These are phyloP conservation scores for Seminavis robusta DNA, from an alignment of 108 stramenopile genomes.

Conservation along the genomic window DNA sequence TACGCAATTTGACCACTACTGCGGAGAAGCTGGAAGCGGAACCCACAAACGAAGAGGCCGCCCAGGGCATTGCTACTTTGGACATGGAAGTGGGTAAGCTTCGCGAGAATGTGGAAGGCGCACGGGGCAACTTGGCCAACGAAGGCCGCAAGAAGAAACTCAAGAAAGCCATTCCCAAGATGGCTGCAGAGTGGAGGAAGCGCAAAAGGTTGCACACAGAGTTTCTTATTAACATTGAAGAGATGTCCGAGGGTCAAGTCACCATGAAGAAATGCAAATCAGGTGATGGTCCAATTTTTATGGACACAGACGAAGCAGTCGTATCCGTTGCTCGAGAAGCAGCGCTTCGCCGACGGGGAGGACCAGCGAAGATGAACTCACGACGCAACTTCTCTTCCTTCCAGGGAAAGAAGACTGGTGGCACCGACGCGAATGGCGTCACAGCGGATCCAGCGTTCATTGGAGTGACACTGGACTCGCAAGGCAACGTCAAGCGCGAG, in stretches of 20 bases:
- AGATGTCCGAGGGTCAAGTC: constrained; percentile 57
- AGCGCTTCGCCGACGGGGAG: no score
- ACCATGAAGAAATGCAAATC: constrained; percentile 56
- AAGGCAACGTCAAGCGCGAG: no score
- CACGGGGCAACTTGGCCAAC: constrained; percentile 47
- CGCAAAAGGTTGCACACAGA: constrained; percentile 55
- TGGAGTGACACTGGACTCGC: no score
- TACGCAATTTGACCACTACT: constrained; percentile 24
- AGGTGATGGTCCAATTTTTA: constrained; percentile 72
- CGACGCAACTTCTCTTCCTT: no score
- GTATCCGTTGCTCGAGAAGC: no score
- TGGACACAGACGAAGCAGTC: constrained; percentile 67
- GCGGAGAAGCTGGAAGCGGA: constrained; percentile 54
- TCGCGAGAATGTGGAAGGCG: constrained; percentile 40
- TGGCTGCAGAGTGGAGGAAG: constrained; percentile 68
- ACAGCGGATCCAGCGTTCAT: no score
- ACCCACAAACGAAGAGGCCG: constrained; percentile 71
- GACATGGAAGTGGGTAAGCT: constrained; percentile 36
- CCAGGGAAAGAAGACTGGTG: no score
- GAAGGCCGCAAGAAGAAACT: constrained; percentile 58
- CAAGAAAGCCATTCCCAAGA: constrained; percentile 44
- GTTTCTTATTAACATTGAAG: constrained; percentile 52
- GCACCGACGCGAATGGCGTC: no score
- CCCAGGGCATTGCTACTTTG: constrained; percentile 22
- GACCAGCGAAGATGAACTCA: no score